Base-by-base conservation (phyloP, 164 flowering plant species). In the Tetrastigma voinierianum region DNA sequence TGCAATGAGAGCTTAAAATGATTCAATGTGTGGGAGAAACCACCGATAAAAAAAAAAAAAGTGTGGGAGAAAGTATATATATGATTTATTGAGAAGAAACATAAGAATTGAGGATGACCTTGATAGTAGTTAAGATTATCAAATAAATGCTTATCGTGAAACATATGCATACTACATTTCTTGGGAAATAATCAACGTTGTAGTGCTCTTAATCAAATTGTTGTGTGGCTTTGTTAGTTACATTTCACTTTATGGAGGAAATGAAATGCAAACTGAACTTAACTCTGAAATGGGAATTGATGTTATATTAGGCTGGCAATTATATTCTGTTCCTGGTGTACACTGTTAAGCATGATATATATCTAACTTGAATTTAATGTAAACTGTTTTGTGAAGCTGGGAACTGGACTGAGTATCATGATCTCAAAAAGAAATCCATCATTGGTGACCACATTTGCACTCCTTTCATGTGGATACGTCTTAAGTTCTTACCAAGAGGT, bases 401-500 rank as follows among this genome's bases (percentile, higher is more conserved):
- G 99, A 73, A 96, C 99, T 74, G 94, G 98, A 40, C 70, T 96
- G 57, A 90, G 99, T 68, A 90, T 96, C 77, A 71, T 90, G 86
- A 80, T 96, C 23, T 84, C 97, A 12, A 90, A 83, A 78, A 77
- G 84, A 74, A 93, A 93, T 78, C 99, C 99, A 62, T 87, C 91
- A 25, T 77, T 96, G 84, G 77, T 89, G 59, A 67, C 81, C 19
- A 90, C 99, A 72, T 96, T 96, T 78, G 78, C 87, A 23, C 72
- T 96, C 61, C 96, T 96, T 13, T 96, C 99, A 24, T 92, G 93
- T 65, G 99, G 98, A 72, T 96, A 96, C 76, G 67, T 96, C 64
- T 44, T 90, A 70, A 96, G 99, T 86, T 90, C 99, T 61, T 96
- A 90, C 67, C 86, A 78, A 75, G 99, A 96, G 98, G 99, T 96